These are phyloP conservation scores for Candida glucosophila DNA, from an alignment of 1,139 yeast genomes.

Conservation along the genomic window DNA sequence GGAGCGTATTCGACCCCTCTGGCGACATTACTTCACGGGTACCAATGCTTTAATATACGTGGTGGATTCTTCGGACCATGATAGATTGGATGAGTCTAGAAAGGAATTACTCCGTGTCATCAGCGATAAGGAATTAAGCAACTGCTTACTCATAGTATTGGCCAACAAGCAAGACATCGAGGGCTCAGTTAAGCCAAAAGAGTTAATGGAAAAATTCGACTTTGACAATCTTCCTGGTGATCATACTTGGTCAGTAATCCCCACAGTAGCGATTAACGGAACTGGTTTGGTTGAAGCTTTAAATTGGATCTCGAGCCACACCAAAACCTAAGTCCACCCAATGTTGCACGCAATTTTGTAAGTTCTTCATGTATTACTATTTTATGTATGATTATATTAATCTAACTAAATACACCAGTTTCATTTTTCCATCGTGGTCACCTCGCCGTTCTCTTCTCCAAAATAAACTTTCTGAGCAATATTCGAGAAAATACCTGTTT, in stretches of 20 bases:
- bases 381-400: slow-evolving; percentile 1
- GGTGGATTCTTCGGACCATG: slow-evolving; percentile 70
- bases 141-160: slow-evolving; percentile 71
- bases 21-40: slow-evolving; percentile 95
- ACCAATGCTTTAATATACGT: slow-evolving; percentile 92
- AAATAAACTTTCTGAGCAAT: slow-evolving; percentile 78
- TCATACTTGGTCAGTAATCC: slow-evolving; percentile 70
- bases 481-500: slow-evolving; percentile 78
- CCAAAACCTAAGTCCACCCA: too few relatives aligned
- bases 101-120: slow-evolving; percentile 72
- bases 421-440: slow-evolving; percentile 15
- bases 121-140: slow-evolving; percentile 70
- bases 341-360: too few relatives aligned
- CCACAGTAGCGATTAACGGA: slow-evolving; percentile 68
- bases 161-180: slow-evolving; percentile 85
- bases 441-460: slow-evolving; percentile 74
- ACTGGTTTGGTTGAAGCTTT: slow-evolving; percentile 69
- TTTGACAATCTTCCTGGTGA: slow-evolving; percentile 44
- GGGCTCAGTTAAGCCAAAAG: slow-evolving; percentile 57
- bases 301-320: slow-evolving; percentile 64
- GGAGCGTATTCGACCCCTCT: slow-evolving; percentile 78
- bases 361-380: slow-evolving; percentile 1
- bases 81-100: slow-evolving; percentile 70
- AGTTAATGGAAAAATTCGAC: slow-evolving; percentile 51
- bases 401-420: not conserved